Evolutionary conservation across 2,329 filamentous ascomycete species (phyloP).

Genomic region (Lomentospora prolificans): DNA sequence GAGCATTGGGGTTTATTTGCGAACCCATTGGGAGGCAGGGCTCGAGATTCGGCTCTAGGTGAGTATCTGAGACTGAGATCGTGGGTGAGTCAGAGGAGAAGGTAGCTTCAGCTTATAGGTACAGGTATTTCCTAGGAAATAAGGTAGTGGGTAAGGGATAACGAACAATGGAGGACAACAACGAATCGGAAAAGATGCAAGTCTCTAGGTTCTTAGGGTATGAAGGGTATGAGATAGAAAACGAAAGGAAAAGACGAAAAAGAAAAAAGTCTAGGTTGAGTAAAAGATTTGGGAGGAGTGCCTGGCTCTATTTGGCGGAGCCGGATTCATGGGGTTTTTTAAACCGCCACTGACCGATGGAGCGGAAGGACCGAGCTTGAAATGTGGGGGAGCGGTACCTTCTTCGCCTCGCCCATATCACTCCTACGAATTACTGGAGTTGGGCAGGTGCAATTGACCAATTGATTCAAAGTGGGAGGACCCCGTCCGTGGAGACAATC

Average conservation of each 20-base stretch:
- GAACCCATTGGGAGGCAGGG: background rate
- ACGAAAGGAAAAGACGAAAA: background rate
- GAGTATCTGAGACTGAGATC: background rate
- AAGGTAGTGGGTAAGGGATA: background rate
- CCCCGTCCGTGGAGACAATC: background rate
- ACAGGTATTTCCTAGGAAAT: background rate
- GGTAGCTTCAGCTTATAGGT: background rate
- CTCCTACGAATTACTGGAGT: background rate
- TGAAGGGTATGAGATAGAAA: background rate
- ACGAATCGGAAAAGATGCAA: background rate
- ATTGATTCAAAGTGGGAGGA: background rate
- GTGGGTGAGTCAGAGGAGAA: background rate
- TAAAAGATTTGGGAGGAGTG: background rate
- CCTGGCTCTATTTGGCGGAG: no score
- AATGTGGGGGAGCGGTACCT: conserved; percentile 1
- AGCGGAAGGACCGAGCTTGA: background rate
- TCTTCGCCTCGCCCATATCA: background rate
- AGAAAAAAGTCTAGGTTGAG: background rate
- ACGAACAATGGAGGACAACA: background rate
- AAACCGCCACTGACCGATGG: background rate
- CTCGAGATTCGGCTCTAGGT: background rate
- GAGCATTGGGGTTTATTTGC: background rate
- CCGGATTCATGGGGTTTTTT: background rate
- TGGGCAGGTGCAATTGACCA: background rate
- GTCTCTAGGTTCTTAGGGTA: background rate